A percentile compares a stretch with the other conserved stretches of the same genome.
Evolutionary conservation across 2,329 filamentous ascomycete genomes (phyloP).

Genomic region (Purpureocillium takamizusanense): DNA sequence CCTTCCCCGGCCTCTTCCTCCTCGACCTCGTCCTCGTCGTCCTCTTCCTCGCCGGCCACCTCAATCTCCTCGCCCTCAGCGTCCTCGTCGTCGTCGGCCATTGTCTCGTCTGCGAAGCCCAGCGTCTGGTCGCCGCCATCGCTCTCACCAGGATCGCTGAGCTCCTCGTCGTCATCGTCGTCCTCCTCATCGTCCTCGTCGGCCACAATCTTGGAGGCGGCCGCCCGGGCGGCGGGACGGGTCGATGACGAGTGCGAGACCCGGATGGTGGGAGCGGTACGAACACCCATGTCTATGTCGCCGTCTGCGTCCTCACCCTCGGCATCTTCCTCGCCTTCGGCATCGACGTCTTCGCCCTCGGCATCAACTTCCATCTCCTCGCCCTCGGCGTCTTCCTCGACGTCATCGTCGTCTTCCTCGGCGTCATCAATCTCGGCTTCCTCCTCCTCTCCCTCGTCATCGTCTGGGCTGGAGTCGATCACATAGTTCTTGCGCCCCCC

Average conservation of each 20-base stretch:
- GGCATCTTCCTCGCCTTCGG: slow-evolving; percentile 36
- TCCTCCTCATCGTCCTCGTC: slow-evolving; percentile 41
- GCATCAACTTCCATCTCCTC: slow-evolving; percentile 26
- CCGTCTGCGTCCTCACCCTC: slow-evolving; percentile 36
- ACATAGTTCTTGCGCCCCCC: slow-evolving; percentile 52
- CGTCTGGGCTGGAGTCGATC: slow-evolving; percentile 44
- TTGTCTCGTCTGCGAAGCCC: slow-evolving; percentile 34
- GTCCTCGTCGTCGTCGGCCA: slow-evolving; percentile 35
- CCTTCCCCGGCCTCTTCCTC: slow-evolving; percentile 29
- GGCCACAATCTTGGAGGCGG: slow-evolving; percentile 21
- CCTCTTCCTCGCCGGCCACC: slow-evolving; percentile 27
- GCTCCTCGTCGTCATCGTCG: slow-evolving; percentile 38
- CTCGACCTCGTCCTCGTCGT: slow-evolving; percentile 28
- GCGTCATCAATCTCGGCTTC: slow-evolving; percentile 26
- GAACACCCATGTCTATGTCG: slow-evolving; percentile 35
- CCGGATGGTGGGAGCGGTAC: slow-evolving; percentile 31
- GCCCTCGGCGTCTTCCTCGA: slow-evolving; percentile 28
- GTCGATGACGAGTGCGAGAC: slow-evolving; percentile 31
- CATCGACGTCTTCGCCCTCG: slow-evolving; percentile 34
- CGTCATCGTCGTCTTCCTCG: slow-evolving; percentile 28
- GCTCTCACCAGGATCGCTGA: slow-evolving; percentile 44
- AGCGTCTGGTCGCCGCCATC: slow-evolving; percentile 30
- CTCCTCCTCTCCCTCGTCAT: slow-evolving; percentile 31
- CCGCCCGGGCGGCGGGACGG: slow-evolving; percentile 23
- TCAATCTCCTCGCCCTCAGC: slow-evolving; percentile 38